phyloP scores from a whole-genome alignment of 352 stramenopile species.

The Phytopythium vexans region DNA sequence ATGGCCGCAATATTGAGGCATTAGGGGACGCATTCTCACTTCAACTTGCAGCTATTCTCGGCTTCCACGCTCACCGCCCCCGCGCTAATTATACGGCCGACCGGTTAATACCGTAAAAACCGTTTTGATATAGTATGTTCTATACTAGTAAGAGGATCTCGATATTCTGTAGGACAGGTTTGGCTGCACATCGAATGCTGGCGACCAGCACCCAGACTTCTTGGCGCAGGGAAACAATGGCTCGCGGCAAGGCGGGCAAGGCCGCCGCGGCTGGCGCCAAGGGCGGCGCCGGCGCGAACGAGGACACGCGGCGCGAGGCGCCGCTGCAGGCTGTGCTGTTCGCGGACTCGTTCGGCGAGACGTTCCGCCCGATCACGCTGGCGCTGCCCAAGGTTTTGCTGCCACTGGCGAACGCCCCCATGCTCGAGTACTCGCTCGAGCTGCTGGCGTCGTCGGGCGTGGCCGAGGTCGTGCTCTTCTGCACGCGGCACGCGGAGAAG shows the following conservation, averaged over 20 bases:
- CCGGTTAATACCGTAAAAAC: neutral
- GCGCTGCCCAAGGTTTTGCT: conserved; percentile 92
- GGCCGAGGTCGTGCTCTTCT: conserved; percentile 96
- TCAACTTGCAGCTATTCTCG: neutral
- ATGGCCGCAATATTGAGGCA: too few relatives aligned
- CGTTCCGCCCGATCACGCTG: conserved; percentile 92
- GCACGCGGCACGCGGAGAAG: conserved; percentile 77
- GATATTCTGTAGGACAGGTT: conserved; percentile 6
- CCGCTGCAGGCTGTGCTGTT: conserved; percentile 97
- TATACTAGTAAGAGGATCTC: neutral
- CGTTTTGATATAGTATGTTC: neutral
- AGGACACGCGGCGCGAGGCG: conserved; percentile 88
- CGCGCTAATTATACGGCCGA: neutral
- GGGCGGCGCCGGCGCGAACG: conserved; percentile 19
- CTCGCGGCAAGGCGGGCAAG: conserved; percentile 15
- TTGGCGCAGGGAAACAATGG: conserved; percentile 8
- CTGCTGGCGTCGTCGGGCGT: conserved; percentile 94
- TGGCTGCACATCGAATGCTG: neutral
- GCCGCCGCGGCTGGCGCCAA: conserved; percentile 1
- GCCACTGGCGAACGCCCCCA: conserved; percentile 94
- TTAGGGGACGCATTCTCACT: neutral
- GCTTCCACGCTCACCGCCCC: too few relatives aligned
- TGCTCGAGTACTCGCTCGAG: conserved; percentile 98
- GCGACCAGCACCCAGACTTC: neutral
- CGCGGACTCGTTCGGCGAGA: conserved; percentile 93